Evolutionary conservation across 768 basidiomycete genomes (phyloP), one percentile per base, ranked within the genome.

Genomic region (Boletus coccyginus): DNA sequence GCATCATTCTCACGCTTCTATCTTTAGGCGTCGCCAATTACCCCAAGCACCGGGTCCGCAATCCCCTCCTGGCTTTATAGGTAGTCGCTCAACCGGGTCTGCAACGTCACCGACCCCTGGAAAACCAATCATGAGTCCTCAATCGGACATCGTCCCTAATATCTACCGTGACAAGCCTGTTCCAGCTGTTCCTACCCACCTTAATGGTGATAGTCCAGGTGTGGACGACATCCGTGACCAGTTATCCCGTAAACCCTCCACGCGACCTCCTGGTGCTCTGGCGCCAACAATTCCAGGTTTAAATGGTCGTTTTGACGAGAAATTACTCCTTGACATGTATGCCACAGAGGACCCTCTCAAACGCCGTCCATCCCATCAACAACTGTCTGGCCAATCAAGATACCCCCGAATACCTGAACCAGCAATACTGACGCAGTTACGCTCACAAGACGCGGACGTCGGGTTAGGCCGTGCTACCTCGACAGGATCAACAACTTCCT

Each of bases 201-300:
- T 47, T 6, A 65, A 65, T n/a, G 60, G 60, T 11, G 50, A 52
- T 7, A 24, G 39, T 14, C 45, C 50, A 19, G 53, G 45, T 5
- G 24, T 35, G 5, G 69, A 67, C 17, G 66, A 70, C 42, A 41
- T 62, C 38, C 69, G 59, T 40, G 64, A 66, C 40, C 56, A 59
- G 8, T 21, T 68, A 3, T 39, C 50, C 10, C 66, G 59, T 3
- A 68, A 60, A 48, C 5, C 64, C 24, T 71, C 70, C 2, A 39
- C 59, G 9, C 68, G 70, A 47, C 71, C 70, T 21, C 62, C 67
- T 29, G 71, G 70, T 17, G 66, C 71, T 41, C 58, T 60, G 19
- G 43, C 70, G 2, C 70, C 70, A 0, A 61, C 62, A 19, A 68
- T 62, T 19, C 70, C 71, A 2, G 70, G 70, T 21, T 59, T 56